Percentiles rank a stretch among this genome's conserved stretches.
Evolutionary conservation across 2,329 filamentous ascomycete species (phyloP).

Genomic region (Passalora sequoiae): DNA sequence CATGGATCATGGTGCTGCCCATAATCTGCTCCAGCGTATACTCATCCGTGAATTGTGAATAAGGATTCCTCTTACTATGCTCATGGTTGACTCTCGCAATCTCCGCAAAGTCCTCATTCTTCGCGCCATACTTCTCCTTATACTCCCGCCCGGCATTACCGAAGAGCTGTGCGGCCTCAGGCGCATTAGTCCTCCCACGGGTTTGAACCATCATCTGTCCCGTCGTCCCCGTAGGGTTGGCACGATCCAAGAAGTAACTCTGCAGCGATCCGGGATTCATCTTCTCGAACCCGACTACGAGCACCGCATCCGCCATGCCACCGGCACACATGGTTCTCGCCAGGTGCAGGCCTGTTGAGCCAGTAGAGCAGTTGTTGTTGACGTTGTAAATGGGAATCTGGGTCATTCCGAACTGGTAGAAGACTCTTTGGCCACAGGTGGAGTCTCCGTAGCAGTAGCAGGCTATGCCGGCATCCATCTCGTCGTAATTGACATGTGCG

Average conservation of each 20-base stretch:
- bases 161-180: slow-evolving; percentile 64
- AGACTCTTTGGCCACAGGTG: slow-evolving; percentile 90
- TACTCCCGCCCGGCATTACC: slow-evolving; percentile 92
- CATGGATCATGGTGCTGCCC: slow-evolving; percentile 69
- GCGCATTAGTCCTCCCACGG: slow-evolving; percentile 24
- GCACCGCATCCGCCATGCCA: slow-evolving; percentile 61
- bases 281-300: slow-evolving; percentile 96
- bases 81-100: slow-evolving; percentile 90
- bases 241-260: slow-evolving; percentile 76
- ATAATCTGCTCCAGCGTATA: slow-evolving; percentile 83
- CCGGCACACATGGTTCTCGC: slow-evolving; percentile 72
- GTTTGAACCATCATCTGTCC: slow-evolving; percentile 63
- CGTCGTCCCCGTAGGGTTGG: slow-evolving; percentile 70
- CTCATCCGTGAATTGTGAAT: slow-evolving; percentile 93
- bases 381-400: slow-evolving; percentile 95
- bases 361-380: slow-evolving; percentile 98
- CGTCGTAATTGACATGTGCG: slow-evolving; percentile 90
- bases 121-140: slow-evolving; percentile 88
- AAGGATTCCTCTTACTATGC: slow-evolving; percentile 87
- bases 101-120: slow-evolving; percentile 81
- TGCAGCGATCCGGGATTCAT: slow-evolving; percentile 90
- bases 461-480: slow-evolving; percentile 87
- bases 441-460: slow-evolving; percentile 98
- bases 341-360: slow-evolving; percentile 84
- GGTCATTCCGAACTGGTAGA: slow-evolving; percentile 98